Conservation (phyloP, 208 protist genomes). For the Lotmaria passim region DNA sequence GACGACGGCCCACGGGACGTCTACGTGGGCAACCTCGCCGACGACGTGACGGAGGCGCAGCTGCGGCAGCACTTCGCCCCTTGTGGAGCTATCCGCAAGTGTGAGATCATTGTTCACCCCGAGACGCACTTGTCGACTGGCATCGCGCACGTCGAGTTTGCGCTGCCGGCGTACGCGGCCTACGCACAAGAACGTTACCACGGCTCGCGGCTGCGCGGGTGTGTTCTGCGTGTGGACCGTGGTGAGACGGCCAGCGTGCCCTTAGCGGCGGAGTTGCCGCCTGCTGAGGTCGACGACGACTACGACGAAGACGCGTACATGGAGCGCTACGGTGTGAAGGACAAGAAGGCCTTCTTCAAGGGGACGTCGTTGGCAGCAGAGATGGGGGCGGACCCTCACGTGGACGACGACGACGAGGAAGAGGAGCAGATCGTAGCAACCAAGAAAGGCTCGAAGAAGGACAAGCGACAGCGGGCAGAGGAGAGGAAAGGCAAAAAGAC, state of each 20-base stretch:
- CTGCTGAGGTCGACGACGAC: constrained; percentile 53
- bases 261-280: constrained; percentile 51
- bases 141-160: constrained; percentile 79
- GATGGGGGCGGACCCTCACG: constrained; percentile 29
- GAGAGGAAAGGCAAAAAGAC: neutral
- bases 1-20: constrained; percentile 78
- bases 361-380: constrained; percentile 74
- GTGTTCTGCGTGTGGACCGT: constrained; percentile 84
- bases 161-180: constrained; percentile 80
- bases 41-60: constrained; percentile 77
- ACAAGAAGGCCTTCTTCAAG: constrained; percentile 85
- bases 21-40: constrained; percentile 83
- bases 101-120: constrained; percentile 82
- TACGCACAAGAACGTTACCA: constrained; percentile 85
- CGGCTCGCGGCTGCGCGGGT: constrained; percentile 80
- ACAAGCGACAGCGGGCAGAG: constrained; percentile 21
- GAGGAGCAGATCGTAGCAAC: constrained; percentile 32
- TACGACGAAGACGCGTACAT: constrained; percentile 82
- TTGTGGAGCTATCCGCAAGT: constrained; percentile 70
- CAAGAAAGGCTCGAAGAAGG: constrained; percentile 16
- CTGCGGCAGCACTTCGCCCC: constrained; percentile 78
- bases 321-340: constrained; percentile 71
- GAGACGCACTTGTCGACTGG: constrained; percentile 75
- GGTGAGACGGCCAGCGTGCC: constrained; percentile 80
- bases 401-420: constrained; percentile 31